Base-by-base conservation (phyloP, 169 alveolate genomes). In the Pseudocohnilembus persalinus region DNA sequence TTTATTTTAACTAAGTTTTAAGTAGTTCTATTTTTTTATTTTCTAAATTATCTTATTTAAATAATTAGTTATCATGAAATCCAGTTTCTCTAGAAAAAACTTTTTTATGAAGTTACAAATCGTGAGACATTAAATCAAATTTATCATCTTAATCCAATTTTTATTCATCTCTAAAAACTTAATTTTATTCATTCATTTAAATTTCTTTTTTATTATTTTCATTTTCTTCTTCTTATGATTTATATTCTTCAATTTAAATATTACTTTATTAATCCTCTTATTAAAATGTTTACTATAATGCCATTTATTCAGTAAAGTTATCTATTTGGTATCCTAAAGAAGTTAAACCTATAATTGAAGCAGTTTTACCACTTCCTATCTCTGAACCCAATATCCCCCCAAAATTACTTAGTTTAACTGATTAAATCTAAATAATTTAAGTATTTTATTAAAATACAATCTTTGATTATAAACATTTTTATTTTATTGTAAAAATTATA, bases 341-440 rank as follows among this genome's bases (percentile, higher is more conserved):
- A 34, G 82, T 77, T 34, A 77, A 77, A 1, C 74, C 73, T 25
- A 77, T 77, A 33, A 77, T 68, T 33, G 82, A 31, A 0, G 63
- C 63, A 77, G 82, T 77, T 29, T 77, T 77, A 0, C 82, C 82
- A 77, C 82, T 77, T 6, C 82, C 82, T 25, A 77, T 77, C n/a
- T 77, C 82, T 31, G 73, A 31, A 26, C 73, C 82, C 33, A 77
- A 77, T 33, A 77, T 77, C 15, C 82, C 82, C 82, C 82, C 29
- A 33, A 31, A 64, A 77, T 77, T 0, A 31, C 34, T 1, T 77
- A 77, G 16, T 77, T 33, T 77, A 33, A 1, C 32, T 28, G n/a
- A 33, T 33, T 0, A 77, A 68, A 31, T 77, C n/a, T n/a, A n/a
- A n/a, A n/a, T n/a, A n/a, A n/a, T n/a, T n/a, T n/a, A n/a, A n/a